Conservation (phyloP, 1,284 basidiomycete species). For the Athelia sp. region DNA sequence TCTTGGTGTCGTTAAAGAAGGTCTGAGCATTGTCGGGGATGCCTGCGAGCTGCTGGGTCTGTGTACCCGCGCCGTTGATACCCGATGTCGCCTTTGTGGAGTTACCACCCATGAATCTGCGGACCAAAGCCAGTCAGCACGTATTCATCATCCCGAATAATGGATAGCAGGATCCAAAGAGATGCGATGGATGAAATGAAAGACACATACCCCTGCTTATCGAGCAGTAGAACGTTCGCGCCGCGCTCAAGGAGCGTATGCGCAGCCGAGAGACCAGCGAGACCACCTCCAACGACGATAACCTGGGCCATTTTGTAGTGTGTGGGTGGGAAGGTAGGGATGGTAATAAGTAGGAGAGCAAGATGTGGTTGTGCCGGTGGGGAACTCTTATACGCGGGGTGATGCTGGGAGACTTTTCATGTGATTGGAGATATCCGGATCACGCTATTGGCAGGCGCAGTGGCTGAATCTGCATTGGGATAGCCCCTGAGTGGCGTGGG, state of each 20-base stretch:
- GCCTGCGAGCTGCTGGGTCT: constrained; percentile 78
- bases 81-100: constrained; percentile 94
- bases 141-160: too few relatives aligned
- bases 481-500: too few relatives aligned
- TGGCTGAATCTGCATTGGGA: too few relatives aligned
- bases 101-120: constrained; percentile 89
- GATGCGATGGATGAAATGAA: background rate
- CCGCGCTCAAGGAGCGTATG: constrained; percentile 96
- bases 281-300: constrained; percentile 92
- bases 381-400: background rate
- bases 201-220: constrained; percentile 72
- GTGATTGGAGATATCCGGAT: too few relatives aligned
- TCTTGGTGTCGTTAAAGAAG: constrained; percentile 97
- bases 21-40: constrained; percentile 84
- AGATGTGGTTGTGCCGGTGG: background rate
- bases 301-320: constrained; percentile 61
- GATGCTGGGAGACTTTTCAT: too few relatives aligned
- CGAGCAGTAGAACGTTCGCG: constrained; percentile 86
- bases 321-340: background rate
- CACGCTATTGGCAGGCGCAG: too few relatives aligned
- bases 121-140: constrained; percentile 3
- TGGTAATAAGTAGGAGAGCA: background rate
- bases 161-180: too few relatives aligned
- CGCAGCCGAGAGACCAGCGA: constrained; percentile 89
- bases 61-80: constrained; percentile 91